These are phyloP conservation scores for Syncephalastrum racemosum DNA, from an alignment of 371 early-diverging fungal genomes.

Conservation along the genomic window DNA sequence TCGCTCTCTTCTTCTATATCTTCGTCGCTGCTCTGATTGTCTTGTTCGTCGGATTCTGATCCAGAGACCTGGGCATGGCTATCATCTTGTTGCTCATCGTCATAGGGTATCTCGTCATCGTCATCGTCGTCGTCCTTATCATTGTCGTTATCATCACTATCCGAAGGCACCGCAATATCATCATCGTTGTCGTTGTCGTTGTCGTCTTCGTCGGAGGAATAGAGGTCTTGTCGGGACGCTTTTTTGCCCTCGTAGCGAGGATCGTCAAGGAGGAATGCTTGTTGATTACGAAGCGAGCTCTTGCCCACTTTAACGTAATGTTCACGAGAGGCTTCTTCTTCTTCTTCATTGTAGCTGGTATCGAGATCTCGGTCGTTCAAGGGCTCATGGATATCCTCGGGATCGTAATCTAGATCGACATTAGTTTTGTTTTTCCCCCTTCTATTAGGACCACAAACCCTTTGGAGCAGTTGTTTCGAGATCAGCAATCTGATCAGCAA, in stretches of 20 bases:
- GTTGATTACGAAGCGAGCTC: constrained; percentile 63
- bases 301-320: constrained; percentile 76
- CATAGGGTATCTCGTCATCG: constrained; percentile 15
- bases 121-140: constrained; percentile 23
- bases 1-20: constrained; percentile 30
- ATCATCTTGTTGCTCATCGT: constrained; percentile 23
- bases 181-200: constrained; percentile 37
- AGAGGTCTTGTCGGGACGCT: constrained; percentile 63
- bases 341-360: constrained; percentile 45
- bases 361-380: constrained; percentile 36
- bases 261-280: constrained; percentile 67
- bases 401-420: constrained; percentile 51
- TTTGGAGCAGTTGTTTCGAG: constrained; percentile 68
- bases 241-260: constrained; percentile 78
- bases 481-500: constrained; percentile 69
- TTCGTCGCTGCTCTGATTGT: constrained; percentile 21
- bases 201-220: constrained; percentile 47
- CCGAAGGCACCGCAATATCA: constrained; percentile 19
- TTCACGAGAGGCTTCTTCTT: constrained; percentile 56
- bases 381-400: constrained; percentile 61
- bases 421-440: not conserved
- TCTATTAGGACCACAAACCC: constrained; percentile 40
- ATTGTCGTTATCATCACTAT: constrained; percentile 38
- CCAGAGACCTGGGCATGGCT: constrained; percentile 10
- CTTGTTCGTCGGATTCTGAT: constrained; percentile 10